Evolutionary conservation across 2,329 filamentous ascomycete genomes (phyloP).

Genomic region (Gnomoniopsis sp.): DNA sequence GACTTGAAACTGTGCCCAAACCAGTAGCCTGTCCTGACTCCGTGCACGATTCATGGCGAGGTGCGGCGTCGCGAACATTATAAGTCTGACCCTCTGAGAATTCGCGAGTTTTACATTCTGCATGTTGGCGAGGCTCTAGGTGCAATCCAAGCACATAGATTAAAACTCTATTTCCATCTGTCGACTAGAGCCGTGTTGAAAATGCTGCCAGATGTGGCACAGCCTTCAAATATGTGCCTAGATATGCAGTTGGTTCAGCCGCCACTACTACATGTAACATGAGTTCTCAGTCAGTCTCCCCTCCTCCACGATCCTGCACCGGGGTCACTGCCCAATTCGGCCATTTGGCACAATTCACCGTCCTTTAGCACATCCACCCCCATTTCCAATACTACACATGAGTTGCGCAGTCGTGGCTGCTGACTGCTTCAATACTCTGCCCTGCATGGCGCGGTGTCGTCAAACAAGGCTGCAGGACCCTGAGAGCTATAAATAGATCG

Average conservation of each 20-base stretch:
- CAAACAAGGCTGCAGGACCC: not conserved
- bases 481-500: not conserved
- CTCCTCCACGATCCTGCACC: not conserved
- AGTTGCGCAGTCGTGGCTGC: not conserved
- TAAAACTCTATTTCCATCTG: not conserved
- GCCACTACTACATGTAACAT: not conserved
- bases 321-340: not conserved
- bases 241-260: not conserved
- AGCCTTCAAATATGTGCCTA: not conserved
- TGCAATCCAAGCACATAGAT: not conserved
- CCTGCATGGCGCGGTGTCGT: too few species aligned
- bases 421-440: not conserved
- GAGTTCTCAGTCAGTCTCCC: not conserved
- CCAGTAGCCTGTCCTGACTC: too few species aligned
- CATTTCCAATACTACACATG: not conserved
- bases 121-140: not conserved
- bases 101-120: not conserved
- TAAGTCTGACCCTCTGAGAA: not conserved
- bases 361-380: not conserved
- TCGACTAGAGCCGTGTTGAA: not conserved
- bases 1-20: not conserved
- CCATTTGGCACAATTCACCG: not conserved
- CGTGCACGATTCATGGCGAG: not conserved
- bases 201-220: not conserved
- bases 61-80: not conserved